phyloP scores from a whole-genome alignment of 176 grass and related monocot genomes.

The Paspalum notatum region DNA sequence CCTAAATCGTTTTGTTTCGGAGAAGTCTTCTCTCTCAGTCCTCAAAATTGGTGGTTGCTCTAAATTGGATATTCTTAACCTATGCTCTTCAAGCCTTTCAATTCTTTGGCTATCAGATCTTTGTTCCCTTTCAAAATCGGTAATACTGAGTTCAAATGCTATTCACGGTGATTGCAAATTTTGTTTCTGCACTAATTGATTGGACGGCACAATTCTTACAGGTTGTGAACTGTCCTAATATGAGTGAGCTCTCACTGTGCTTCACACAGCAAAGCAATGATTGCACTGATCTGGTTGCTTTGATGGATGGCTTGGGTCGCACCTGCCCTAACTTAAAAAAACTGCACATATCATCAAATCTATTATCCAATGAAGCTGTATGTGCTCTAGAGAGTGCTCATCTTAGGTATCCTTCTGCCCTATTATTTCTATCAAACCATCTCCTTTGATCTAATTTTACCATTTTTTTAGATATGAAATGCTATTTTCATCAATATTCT shows the following conservation, averaged over 20 bases:
- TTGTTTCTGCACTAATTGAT: conserved; percentile 37
- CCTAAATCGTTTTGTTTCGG: conserved; percentile 69
- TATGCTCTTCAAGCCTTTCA: conserved; percentile 81
- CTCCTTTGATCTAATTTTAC: conserved; percentile 4
- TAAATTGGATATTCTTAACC: conserved; percentile 74
- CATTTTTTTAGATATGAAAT: background rate
- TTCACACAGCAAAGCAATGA: conserved; percentile 74
- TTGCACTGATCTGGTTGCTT: conserved; percentile 65
- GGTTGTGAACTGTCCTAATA: conserved; percentile 84
- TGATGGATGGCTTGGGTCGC: conserved; percentile 77
- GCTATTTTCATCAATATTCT: conserved; percentile 20
- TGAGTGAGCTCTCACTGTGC: conserved; percentile 84
- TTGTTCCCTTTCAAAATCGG: conserved; percentile 76
- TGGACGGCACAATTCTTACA: conserved; percentile 39
- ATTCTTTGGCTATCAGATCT: conserved; percentile 86
- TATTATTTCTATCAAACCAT: background rate
- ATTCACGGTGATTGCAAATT: background rate
- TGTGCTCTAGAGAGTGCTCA: conserved; percentile 80
- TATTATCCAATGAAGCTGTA: conserved; percentile 84
- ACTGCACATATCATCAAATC: conserved; percentile 74
- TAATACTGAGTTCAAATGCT: conserved; percentile 44
- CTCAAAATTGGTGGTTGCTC: conserved; percentile 82
- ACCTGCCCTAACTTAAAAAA: conserved; percentile 79
- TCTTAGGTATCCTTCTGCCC: conserved; percentile 64
- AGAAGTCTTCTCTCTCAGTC: conserved; percentile 64